Conservation (phyloP, 164 flowering plant species). For the Annona squamosa region DNA sequence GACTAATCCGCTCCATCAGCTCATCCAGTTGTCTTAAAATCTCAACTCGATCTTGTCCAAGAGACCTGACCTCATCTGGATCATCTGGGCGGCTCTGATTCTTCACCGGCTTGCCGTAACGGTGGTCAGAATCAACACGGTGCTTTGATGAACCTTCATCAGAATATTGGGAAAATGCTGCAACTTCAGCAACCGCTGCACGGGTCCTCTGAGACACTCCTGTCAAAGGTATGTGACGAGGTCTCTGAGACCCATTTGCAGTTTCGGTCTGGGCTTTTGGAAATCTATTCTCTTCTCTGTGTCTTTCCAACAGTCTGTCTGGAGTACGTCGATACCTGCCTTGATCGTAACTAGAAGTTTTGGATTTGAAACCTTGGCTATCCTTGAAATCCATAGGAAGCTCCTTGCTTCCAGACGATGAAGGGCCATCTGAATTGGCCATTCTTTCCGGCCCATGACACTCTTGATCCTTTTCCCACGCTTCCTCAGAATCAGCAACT, state of each 20-base stretch:
- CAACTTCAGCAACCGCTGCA: constrained; percentile 16
- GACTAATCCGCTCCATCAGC: constrained; percentile 52
- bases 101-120: constrained; percentile 20
- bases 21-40: constrained; percentile 69
- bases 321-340: constrained; percentile 7
- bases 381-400: constrained; percentile 3
- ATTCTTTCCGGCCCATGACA: constrained; percentile 15
- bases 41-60: constrained; percentile 61
- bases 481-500: constrained; percentile 5
- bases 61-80: constrained; percentile 25
- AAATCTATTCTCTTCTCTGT: constrained; percentile 17
- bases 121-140: constrained; percentile 15
- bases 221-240: constrained; percentile 5
- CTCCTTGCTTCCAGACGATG: constrained; percentile 18
- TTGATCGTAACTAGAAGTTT: constrained; percentile 4
- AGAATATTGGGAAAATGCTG: constrained; percentile 23
- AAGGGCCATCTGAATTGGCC: constrained; percentile 10
- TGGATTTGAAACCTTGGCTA: background rate
- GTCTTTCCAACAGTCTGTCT: constrained; percentile 9
- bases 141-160: constrained; percentile 41
- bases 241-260: constrained; percentile 9
- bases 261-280: constrained; percentile 14
- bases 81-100: constrained; percentile 12
- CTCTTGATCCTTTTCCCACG: constrained; percentile 19
- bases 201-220: constrained; percentile 13